Evolutionary conservation across 129 eudicot genomes (phyloP).

Genomic region (Apium graveolens): DNA sequence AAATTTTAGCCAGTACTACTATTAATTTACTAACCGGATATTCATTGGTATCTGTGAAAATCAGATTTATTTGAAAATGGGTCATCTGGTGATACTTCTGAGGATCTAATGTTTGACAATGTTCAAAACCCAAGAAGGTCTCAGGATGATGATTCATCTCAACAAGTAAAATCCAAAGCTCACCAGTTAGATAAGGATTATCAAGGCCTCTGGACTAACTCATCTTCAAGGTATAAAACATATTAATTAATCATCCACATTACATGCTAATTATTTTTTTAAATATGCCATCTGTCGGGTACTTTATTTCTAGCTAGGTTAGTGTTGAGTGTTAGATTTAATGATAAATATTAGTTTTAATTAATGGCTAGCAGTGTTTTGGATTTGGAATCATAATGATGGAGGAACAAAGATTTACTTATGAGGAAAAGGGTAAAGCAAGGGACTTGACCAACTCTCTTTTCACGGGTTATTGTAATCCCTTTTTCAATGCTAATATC

Average conservation of each 20-base stretch:
- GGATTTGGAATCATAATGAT: constrained; percentile 5
- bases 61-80: constrained; percentile 62
- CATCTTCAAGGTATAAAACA: constrained; percentile 62
- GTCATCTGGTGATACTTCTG: constrained; percentile 76
- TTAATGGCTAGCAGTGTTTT: not conserved
- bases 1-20: not conserved
- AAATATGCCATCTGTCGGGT: not conserved
- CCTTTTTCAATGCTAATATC: constrained; percentile 10
- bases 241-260: not conserved
- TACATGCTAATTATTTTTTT: not conserved
- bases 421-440: constrained; percentile 3
- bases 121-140: constrained; percentile 41
- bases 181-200: constrained; percentile 39
- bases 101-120: constrained; percentile 39
- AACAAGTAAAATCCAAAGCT: constrained; percentile 30
- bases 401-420: not conserved
- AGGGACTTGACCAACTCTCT: constrained; percentile 10
- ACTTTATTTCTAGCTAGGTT: not conserved
- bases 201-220: constrained; percentile 72
- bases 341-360: not conserved
- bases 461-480: constrained; percentile 10
- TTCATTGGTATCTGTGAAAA: constrained; percentile 33
- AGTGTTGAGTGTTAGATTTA: not conserved
- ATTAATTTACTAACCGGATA: not conserved
- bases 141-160: constrained; percentile 22